Evolutionary conservation across 139 green algal genomes (phyloP), one percentile per base, ranked within the genome.

Genomic region (Volvox africanus): DNA sequence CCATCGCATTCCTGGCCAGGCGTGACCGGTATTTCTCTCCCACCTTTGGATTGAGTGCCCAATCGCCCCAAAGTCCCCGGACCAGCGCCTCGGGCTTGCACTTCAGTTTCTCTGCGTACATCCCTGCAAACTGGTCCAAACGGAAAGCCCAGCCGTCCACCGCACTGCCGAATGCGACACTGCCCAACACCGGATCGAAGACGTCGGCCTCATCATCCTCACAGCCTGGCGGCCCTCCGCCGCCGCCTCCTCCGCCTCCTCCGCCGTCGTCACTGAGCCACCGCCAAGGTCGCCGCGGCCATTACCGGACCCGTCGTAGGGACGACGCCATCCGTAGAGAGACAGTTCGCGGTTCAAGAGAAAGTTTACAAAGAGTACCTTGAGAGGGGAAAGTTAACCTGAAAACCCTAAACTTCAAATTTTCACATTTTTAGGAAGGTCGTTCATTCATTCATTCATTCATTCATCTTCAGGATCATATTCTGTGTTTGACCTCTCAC

Each of bases 101-200:
- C 0, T 96, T 96, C 83, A 99, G 92, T 94, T 98, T 98, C 65
- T 94, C 91, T 0, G 97, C 97, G 88, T 99, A 99, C 95, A 99
- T 96, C 30, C 93, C 95, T 0, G 98, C 98, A 95, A 99, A 99
- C 90, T 98, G 95, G 65, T 93, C 84, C 33, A 97, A 87, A 6
- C 88, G 85, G 93, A 99, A 99, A 2, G 95, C 98, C 98, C 98
- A 99, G 73, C 98, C 98, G 88, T 99, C 98, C 65, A 95, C 91
- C 17, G 98, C 98, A 82, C 91, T 96, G 2, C 95, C 98, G 94
- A 99, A 99, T 0, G 94, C 97, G 0, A 99, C 98, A 92, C 99
- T 99, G 86, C 98, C 97, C 68, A 96, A 95, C 19, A 94, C 93
- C 0, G 97, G 97, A 30, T 92, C 80, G 76, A 97, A 97, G 3